phyloP scores from a whole-genome alignment of 1,284 basidiomycete genomes.

The Ceraceosorus bombacis region DNA sequence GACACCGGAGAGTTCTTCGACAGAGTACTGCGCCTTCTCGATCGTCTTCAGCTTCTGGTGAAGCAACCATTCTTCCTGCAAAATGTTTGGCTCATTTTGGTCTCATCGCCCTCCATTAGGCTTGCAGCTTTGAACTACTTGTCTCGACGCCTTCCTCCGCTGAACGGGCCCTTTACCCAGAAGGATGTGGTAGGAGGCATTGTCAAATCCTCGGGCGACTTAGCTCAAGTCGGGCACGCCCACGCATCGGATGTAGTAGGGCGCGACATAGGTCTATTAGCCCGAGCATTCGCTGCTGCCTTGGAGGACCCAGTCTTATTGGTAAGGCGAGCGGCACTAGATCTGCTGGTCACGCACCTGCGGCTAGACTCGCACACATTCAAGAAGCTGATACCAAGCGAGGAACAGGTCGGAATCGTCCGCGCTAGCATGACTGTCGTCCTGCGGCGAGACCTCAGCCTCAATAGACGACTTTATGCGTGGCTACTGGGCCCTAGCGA shows the following conservation, averaged over 20 bases:
- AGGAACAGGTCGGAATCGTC: slow-evolving; percentile 33
- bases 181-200: no score
- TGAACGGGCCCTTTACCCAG: slow-evolving; percentile 6
- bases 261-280: slow-evolving; percentile 80
- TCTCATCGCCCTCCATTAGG: slow-evolving; percentile 78
- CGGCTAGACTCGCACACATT: slow-evolving; percentile 28
- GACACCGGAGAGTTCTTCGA: slow-evolving; percentile 96
- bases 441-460: slow-evolving; percentile 78
- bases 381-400: slow-evolving; percentile 11
- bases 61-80: slow-evolving; percentile 78
- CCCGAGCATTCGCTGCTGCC: slow-evolving; percentile 78
- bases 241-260: slow-evolving; percentile 50
- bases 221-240: not conserved
- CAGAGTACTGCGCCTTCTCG: slow-evolving; percentile 74
- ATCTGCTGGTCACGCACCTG: slow-evolving; percentile 36
- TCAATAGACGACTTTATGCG: slow-evolving; percentile 83
- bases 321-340: slow-evolving; percentile 48
- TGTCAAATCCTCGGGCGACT: no score
- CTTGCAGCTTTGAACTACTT: slow-evolving; percentile 83
- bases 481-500: slow-evolving; percentile 81
- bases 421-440: slow-evolving; percentile 36
- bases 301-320: slow-evolving; percentile 70
- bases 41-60: slow-evolving; percentile 66
- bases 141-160: slow-evolving; percentile 62
- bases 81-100: slow-evolving; percentile 85